Conservation (phyloP, 352 stramenopile genomes). For the Phytophthora syringae region DNA sequence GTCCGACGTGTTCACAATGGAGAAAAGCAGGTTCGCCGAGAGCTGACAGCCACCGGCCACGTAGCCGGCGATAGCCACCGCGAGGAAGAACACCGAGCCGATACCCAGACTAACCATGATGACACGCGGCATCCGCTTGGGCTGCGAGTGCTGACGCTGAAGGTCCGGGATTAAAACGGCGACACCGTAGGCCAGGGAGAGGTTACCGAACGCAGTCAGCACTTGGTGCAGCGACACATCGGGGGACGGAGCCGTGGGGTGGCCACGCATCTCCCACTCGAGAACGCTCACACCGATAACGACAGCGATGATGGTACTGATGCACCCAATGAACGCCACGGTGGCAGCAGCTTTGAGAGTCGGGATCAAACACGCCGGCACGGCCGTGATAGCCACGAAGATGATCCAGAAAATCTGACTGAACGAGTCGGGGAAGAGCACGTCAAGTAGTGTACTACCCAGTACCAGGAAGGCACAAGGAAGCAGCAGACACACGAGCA, state of each 20-base stretch:
- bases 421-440: constrained; percentile 62
- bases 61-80: constrained; percentile 47
- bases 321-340: constrained; percentile 36
- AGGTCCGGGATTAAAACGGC: constrained; percentile 41
- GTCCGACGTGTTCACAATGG: constrained; percentile 37
- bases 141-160: constrained; percentile 52
- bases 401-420: constrained; percentile 46
- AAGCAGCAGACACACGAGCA: constrained; percentile 45
- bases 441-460: constrained; percentile 50
- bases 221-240: constrained; percentile 45
- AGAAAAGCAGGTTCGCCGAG: constrained; percentile 44
- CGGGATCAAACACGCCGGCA: constrained; percentile 41
- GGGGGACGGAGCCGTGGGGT: constrained; percentile 28
- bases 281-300: constrained; percentile 36
- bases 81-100: constrained; percentile 49
- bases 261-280: constrained; percentile 39
- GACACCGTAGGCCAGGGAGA: constrained; percentile 46
- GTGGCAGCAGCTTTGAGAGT: constrained; percentile 35
- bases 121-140: constrained; percentile 52
- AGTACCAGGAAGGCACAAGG: constrained; percentile 58
- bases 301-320: constrained; percentile 42
- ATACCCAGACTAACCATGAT: constrained; percentile 49
- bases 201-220: constrained; percentile 39
- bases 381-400: constrained; percentile 44
- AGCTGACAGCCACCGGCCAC: constrained; percentile 50